Evolutionary conservation across 176 grass and related monocot species (phyloP).

Genomic region (Eleusine coracana): DNA sequence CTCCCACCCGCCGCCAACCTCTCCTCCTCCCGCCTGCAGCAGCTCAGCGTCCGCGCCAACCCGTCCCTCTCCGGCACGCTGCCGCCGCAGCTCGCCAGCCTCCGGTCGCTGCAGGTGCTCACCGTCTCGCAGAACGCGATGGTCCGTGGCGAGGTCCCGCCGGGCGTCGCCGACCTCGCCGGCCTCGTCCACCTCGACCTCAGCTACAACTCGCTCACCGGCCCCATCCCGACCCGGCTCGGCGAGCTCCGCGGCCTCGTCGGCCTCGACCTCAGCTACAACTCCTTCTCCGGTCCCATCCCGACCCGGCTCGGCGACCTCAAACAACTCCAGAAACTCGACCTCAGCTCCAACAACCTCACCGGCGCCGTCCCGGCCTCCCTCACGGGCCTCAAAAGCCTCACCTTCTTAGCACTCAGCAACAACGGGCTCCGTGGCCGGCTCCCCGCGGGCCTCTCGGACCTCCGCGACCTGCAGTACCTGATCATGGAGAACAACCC

Average conservation of each 20-base stretch:
- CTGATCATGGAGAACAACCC: slow-evolving; percentile 97
- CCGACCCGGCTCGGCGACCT: slow-evolving; percentile 63
- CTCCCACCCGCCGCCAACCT: slow-evolving; percentile 58
- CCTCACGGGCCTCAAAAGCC: slow-evolving; percentile 36
- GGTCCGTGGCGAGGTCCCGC: slow-evolving; percentile 51
- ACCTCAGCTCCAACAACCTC: slow-evolving; percentile 87
- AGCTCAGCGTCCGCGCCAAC: slow-evolving; percentile 79
- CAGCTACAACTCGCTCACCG: slow-evolving; percentile 87
- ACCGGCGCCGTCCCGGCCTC: slow-evolving; percentile 52
- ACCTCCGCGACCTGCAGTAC: slow-evolving; percentile 80
- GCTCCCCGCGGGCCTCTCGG: slow-evolving; percentile 55
- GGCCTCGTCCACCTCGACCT: slow-evolving; percentile 84
- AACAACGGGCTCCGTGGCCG: slow-evolving; percentile 69
- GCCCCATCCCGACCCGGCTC: slow-evolving; percentile 54
- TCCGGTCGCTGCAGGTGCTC: slow-evolving; percentile 80
- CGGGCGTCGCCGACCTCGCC: slow-evolving; percentile 40
- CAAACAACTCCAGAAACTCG: slow-evolving; percentile 77
- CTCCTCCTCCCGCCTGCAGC: slow-evolving; percentile 60
- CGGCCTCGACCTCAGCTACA: slow-evolving; percentile 94
- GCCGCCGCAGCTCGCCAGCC: slow-evolving; percentile 50
- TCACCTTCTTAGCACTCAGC: slow-evolving; percentile 80
- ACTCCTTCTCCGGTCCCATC: slow-evolving; percentile 70
- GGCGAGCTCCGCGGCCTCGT: slow-evolving; percentile 47
- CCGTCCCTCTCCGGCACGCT: slow-evolving; percentile 72
- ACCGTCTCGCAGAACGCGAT: slow-evolving; percentile 86